Conservation (phyloP, 805 yeast genomes). For the Debaryomyces prosopidis region DNA sequence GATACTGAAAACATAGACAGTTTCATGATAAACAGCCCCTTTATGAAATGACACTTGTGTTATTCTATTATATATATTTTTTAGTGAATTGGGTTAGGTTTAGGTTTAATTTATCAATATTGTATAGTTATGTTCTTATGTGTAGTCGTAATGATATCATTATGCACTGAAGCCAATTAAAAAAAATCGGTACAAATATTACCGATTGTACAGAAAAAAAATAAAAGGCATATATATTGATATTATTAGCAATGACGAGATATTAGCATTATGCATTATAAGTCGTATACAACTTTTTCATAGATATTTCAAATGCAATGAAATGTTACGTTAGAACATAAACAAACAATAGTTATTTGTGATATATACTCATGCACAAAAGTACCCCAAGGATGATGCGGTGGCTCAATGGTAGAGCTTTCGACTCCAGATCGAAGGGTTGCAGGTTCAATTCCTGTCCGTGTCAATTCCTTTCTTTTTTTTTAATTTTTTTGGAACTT, state of each 20-base stretch:
- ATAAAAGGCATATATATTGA: no score
- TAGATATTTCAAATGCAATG: no score
- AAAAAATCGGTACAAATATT: no score
- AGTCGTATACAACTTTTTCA: no score
- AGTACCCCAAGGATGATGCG: slow-evolving; percentile 17
- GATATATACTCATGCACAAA: not conserved
- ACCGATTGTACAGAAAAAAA: no score
- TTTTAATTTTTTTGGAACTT: not conserved
- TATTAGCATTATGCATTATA: no score
- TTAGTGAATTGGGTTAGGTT: not conserved
- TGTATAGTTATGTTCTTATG: not conserved
- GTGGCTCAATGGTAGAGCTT: slow-evolving; percentile 36
- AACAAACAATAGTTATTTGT: no score
- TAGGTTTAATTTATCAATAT: not conserved
- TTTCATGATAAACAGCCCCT: slow-evolving; percentile 11
- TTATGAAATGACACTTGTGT: not conserved
- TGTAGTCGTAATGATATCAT: no score
- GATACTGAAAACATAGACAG: slow-evolving; percentile 12
- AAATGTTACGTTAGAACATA: no score
- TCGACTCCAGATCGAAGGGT: slow-evolving; percentile 60
- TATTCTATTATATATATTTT: not conserved
- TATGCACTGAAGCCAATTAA: no score
- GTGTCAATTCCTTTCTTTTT: slow-evolving; percentile 45
- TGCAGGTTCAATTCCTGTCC: slow-evolving; percentile 84
- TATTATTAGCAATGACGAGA: no score